Evolutionary conservation across 768 basidiomycete genomes (phyloP).

Genomic region (Trametes elegans): DNA sequence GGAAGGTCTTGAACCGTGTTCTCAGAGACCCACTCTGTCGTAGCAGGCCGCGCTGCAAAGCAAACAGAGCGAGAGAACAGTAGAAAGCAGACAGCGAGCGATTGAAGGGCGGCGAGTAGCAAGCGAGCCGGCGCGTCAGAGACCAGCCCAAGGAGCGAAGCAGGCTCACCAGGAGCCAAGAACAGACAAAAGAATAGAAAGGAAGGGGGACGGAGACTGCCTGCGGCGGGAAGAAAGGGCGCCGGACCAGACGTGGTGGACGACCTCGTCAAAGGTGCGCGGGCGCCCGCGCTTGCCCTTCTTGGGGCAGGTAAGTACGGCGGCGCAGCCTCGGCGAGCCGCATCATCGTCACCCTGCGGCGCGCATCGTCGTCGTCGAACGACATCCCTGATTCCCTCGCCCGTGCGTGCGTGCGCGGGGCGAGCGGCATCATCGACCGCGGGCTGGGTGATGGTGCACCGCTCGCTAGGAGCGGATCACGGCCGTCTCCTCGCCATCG

Average conservation of each 20-base stretch:
- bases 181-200: conserved; percentile 11
- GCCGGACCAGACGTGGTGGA: conserved; percentile 14
- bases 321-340: too few relatives aligned
- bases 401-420: background rate
- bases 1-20: background rate
- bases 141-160: conserved; percentile 20
- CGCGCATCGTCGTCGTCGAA: too few relatives aligned
- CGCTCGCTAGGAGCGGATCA: conserved; percentile 13
- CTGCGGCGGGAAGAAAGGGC: background rate
- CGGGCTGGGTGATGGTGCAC: conserved; percentile 5
- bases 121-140: conserved; percentile 1
- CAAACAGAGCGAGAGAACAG: background rate
- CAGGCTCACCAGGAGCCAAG: conserved; percentile 20
- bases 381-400: too few relatives aligned
- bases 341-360: background rate
- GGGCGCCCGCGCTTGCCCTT: background rate
- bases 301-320: too few relatives aligned
- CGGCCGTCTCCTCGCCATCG: conserved; percentile 6
- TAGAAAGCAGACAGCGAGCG: background rate
- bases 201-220: conserved; percentile 8
- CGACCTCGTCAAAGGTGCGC: conserved; percentile 19
- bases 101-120: too few relatives aligned
- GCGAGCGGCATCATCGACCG: background rate
- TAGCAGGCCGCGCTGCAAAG: conserved; percentile 1
- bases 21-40: conserved; percentile 1